Evolutionary conservation across 768 basidiomycete genomes (phyloP), one percentile per base, ranked within the genome.

Genomic region (Tephrocybe sp.): DNA sequence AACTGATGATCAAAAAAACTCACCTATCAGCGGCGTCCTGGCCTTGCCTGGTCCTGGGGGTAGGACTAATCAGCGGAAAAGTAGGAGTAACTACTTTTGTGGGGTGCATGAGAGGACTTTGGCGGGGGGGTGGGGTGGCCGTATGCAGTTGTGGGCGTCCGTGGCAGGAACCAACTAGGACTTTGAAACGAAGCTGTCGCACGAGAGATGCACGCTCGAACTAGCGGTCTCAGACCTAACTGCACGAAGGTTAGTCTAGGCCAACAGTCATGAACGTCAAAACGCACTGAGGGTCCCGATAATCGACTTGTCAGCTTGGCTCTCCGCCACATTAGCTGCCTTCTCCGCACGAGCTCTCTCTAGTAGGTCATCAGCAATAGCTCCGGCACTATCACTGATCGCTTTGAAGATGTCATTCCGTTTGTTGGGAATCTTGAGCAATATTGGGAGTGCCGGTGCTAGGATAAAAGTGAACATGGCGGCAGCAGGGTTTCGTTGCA

Each of bases 191-290:
- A n/a, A n/a, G n/a, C n/a, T n/a, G n/a, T 30, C 28, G 28, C 5
- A 30, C 6, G 28, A 30, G 11, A 77, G 14, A 45, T 62, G 48
- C 14, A 69, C 0, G 62, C 55, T 20, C 3, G 41, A 28, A 10
- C 66, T 62, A 7, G 53, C 47, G 11, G 52, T 56, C 48, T 70
- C 70, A 1, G 68, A 66, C 46, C 71, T 73, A 41, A 76, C 76
- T 77, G 10, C 21, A 41, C n/a, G 12, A 9, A 20, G 4, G 20
- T 4, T 30, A 14, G 28, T 30, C 28, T 30, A 47, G 32, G 38
- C 34, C 21, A 14, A 28, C 30, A 45, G 23, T 18, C 10, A 37
- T 34, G 28, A 12, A 14, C 6, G n/a, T 26, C 23, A 37, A 32
- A 32, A 42, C 42, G 42, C 26, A 62, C 67, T 52, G 8, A 67